Percentiles rank a stretch among this genome's conserved stretches.
phyloP scores from a whole-genome alignment of 345 rosid species.

The Geranium brycei region DNA sequence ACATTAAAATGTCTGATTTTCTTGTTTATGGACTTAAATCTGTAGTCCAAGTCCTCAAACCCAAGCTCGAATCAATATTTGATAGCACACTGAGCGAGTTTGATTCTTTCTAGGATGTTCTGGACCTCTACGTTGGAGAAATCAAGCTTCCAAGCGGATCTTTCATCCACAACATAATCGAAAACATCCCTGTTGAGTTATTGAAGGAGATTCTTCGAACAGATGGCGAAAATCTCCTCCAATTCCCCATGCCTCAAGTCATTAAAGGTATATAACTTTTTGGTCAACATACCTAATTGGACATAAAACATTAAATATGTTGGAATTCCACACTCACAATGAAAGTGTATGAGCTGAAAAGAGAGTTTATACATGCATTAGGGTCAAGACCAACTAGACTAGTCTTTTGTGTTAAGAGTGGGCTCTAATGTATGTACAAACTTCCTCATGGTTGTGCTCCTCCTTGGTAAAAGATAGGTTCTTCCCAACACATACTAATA shows the following conservation, averaged over 20 bases:
- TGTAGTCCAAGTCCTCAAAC: conserved; percentile 39
- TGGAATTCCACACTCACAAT: too few species aligned
- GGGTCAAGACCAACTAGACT: too few species aligned
- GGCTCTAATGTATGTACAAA: too few species aligned
- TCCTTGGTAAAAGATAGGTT: too few species aligned
- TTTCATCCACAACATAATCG: conserved; percentile 28
- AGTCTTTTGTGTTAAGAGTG: too few species aligned
- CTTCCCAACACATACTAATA: too few species aligned
- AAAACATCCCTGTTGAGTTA: conserved; percentile 58
- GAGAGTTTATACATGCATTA: too few species aligned
- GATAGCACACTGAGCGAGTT: conserved; percentile 68
- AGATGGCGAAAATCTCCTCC: conserved; percentile 49
- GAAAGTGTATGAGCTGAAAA: too few species aligned
- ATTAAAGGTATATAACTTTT: conserved; percentile 37
- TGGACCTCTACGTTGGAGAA: conserved; percentile 50
- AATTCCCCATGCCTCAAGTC: conserved; percentile 61
- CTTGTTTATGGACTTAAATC: conserved; percentile 61
- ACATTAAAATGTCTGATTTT: conserved; percentile 60
- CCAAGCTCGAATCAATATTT: conserved; percentile 45
- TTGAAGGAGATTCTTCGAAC: conserved; percentile 55
- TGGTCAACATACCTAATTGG: too few species aligned
- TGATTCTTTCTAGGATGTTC: conserved; percentile 50
- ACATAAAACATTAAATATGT: too few species aligned
- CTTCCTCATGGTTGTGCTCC: too few species aligned
- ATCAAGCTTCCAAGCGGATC: conserved; percentile 25